A percentile compares a stretch with the other conserved stretches of the same genome.
Evolutionary conservation across 225 moss, liverwort and hornwort species (phyloP).

Genomic region (Bryum argenteum): DNA sequence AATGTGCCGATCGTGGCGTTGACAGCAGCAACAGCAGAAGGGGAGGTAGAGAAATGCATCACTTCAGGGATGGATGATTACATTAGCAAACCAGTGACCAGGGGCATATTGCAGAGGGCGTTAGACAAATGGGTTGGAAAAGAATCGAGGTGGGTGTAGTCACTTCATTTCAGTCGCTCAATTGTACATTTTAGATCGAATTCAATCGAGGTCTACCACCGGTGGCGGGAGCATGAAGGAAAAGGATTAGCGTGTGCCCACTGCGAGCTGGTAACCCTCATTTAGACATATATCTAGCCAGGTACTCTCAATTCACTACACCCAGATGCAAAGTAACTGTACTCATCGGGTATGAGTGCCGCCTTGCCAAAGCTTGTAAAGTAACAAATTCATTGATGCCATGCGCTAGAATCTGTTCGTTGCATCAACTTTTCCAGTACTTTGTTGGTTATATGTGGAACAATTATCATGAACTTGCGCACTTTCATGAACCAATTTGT

Average conservation of each 20-base stretch:
- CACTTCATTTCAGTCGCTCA: too few relatives aligned
- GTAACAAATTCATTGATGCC: slow-evolving; percentile 34
- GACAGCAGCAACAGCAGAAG: slow-evolving; percentile 50
- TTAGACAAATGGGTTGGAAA: slow-evolving; percentile 49
- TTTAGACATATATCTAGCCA: not conserved
- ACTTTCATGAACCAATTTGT: too few relatives aligned
- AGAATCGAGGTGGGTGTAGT: slow-evolving; percentile 42
- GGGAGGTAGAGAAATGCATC: slow-evolving; percentile 49
- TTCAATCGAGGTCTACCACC: not conserved
- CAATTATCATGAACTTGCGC: too few relatives aligned
- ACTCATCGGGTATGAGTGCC: slow-evolving; percentile 20
- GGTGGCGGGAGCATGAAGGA: not conserved
- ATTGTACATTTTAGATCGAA: slow-evolving; percentile 38
- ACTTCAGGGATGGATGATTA: slow-evolving; percentile 55
- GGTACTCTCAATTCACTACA: slow-evolving; percentile 11
- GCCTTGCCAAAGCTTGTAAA: slow-evolving; percentile 26
- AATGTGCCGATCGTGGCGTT: slow-evolving; percentile 46
- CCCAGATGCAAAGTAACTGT: slow-evolving; percentile 22
- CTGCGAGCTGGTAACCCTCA: not conserved
- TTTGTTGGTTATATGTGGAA: too few relatives aligned
- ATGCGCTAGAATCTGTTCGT: too few relatives aligned
- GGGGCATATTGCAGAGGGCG: slow-evolving; percentile 48
- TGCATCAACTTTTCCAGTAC: too few relatives aligned
- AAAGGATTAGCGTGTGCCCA: slow-evolving; percentile 22
- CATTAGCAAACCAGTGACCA: slow-evolving; percentile 57